Evolutionary conservation across 2,329 filamentous ascomycete species (phyloP), one percentile per base, ranked within the genome.

Genomic region (Huntiella abstrusa): DNA sequence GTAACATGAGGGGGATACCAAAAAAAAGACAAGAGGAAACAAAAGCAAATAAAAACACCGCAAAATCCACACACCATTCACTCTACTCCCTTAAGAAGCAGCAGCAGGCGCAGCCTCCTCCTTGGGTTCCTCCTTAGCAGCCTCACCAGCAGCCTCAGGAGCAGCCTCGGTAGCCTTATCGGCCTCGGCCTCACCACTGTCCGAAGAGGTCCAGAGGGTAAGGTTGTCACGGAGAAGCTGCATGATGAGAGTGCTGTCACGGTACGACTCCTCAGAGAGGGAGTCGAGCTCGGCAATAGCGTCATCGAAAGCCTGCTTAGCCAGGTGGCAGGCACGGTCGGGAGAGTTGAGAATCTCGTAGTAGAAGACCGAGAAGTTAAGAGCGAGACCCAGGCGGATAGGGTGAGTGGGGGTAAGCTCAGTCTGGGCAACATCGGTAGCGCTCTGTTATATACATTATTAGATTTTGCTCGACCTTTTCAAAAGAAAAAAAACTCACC

Each of bases 291-390:
- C 87, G 67, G 87, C 87, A 75, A 95, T 95, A 55, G 87, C 88
- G 67, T 96, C 88, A 64, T 96, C 88, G 61, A 96, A 96, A 43
- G 88, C 88, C 73, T 96, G 88, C 79, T 96, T 96, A 67, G 88
- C 88, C 56, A 95, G 79, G 66, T 94, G 87, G 80, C 87, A 95
- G 62, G 87, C 88, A 71, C 92, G 87, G 65, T 96, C 91, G 54
- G 88, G 88, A 39, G 87, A 87, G 75, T 96, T 96, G 60, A 96
- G 75, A 64, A 96, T 96, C 78, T 96, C 91, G 67, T 96, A 96
- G 80, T 96, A 96, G 76, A 95, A 95, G 61, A 95, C 87, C 55
- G 87, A 94, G 78, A 96, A 95, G 81, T 95, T 96, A 57, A 96
- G 79, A 56, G 88, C 88, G 60, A 96, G 81, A 65, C 88, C 88